A percentile compares a stretch with the other conserved stretches of the same genome.
Evolutionary conservation across 2,329 filamentous ascomycete genomes (phyloP).

Genomic region (Dryadomyces sulphureus): DNA sequence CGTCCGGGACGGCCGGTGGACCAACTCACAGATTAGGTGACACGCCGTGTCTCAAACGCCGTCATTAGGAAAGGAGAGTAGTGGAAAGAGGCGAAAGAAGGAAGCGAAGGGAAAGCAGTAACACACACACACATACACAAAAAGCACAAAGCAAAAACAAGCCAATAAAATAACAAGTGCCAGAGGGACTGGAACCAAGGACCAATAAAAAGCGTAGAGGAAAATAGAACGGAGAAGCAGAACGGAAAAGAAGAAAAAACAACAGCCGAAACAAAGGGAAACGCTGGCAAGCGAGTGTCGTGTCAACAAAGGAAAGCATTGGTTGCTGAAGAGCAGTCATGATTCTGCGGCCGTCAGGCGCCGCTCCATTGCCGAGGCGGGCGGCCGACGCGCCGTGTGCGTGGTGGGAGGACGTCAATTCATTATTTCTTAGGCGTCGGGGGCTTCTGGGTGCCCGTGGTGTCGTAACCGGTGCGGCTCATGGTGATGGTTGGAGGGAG

Average conservation of each 20-base stretch:
- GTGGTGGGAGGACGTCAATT: too few relatives aligned
- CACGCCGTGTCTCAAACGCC: neutral
- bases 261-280: neutral
- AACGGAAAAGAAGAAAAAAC: neutral
- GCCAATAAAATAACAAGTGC: too few relatives aligned
- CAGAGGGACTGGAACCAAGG: too few relatives aligned
- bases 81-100: too few relatives aligned
- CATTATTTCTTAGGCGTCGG: constrained; percentile 1
- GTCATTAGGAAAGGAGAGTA: too few relatives aligned
- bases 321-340: neutral
- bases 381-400: too few relatives aligned
- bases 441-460: constrained; percentile 2
- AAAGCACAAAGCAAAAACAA: too few relatives aligned
- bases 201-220: too few relatives aligned
- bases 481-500: neutral
- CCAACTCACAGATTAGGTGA: neutral
- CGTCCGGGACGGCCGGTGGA: neutral
- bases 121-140: too few relatives aligned
- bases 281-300: neutral
- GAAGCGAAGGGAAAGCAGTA: too few relatives aligned
- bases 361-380: too few relatives aligned
- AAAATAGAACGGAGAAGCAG: neutral
- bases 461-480: constrained; percentile 1
- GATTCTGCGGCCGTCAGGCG: neutral
- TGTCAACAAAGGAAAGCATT: neutral